These are phyloP conservation scores for Pseudoperonospora humuli DNA, from an alignment of 352 stramenopile species.

Conservation along the genomic window DNA sequence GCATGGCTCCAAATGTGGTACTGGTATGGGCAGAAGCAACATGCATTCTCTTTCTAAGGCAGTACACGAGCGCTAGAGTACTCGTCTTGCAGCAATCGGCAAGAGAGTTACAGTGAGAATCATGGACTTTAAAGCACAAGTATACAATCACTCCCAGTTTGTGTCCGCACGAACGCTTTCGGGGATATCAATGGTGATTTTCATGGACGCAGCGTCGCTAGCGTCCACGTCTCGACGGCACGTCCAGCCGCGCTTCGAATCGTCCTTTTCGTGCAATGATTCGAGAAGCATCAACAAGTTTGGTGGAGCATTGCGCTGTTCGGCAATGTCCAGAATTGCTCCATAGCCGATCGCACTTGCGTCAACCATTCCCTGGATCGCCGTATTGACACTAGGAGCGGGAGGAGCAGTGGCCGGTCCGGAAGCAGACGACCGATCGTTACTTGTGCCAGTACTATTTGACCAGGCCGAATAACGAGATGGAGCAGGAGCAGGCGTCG, in stretches of 20 bases:
- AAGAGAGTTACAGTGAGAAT: too few relatives aligned
- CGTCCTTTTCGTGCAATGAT: conserved; percentile 41
- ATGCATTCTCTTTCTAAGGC: too few relatives aligned
- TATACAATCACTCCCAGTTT: conserved; percentile 25
- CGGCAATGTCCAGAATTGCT: conserved; percentile 57
- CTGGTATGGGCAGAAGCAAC: too few relatives aligned
- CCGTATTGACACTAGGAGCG: conserved; percentile 8
- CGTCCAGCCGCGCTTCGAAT: conserved; percentile 43
- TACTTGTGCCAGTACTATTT: conserved; percentile 15
- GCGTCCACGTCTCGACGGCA: conserved; percentile 33
- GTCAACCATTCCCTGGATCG: conserved; percentile 23
- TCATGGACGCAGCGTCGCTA: conserved; percentile 28
- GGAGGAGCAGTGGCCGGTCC: conserved; percentile 11
- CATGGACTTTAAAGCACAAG: too few relatives aligned
- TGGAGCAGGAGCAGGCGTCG: conserved; percentile 14
- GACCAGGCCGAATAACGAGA: conserved; percentile 29
- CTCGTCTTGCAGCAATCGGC: too few relatives aligned
- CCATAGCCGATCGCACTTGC: conserved; percentile 56
- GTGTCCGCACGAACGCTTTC: conserved; percentile 30
- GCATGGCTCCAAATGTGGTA: too few relatives aligned
- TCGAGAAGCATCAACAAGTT: conserved; percentile 40
- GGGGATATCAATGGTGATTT: conserved; percentile 39
- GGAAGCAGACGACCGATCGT: conserved; percentile 2
- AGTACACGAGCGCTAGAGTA: too few relatives aligned
- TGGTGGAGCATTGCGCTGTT: conserved; percentile 36